Evolutionary conservation across 2,329 filamentous ascomycete genomes (phyloP).

Genomic region (Pseudovirgaria hyperparasitica): DNA sequence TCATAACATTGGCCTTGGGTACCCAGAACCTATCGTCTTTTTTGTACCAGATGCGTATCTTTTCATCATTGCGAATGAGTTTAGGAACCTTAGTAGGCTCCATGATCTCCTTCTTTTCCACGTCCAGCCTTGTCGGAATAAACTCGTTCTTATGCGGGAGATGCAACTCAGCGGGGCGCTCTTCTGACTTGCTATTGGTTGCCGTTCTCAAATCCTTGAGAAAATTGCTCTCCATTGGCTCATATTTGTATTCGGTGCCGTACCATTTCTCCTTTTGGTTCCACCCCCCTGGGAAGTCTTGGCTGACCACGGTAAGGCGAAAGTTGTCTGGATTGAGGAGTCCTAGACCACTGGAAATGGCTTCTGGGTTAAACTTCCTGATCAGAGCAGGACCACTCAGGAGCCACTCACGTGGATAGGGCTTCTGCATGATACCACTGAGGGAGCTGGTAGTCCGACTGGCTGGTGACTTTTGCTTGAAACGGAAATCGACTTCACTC

Average conservation of each 20-base stretch:
- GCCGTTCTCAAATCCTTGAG: conserved; percentile 58
- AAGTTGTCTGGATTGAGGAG: conserved; percentile 82
- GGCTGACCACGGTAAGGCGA: conserved; percentile 68
- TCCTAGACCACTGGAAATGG: conserved; percentile 60
- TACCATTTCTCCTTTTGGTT: conserved; percentile 93
- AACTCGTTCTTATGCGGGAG: conserved; percentile 92
- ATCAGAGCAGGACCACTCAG: conserved; percentile 68
- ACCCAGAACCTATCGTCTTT: conserved; percentile 99
- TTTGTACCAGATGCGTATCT: conserved; percentile 86
- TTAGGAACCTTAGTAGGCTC: conserved; percentile 62
- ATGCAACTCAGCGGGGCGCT: conserved; percentile 59
- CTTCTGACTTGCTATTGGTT: conserved; percentile 40
- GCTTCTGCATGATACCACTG: conserved; percentile 83
- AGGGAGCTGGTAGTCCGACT: conserved; percentile 79
- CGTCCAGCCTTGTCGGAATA: conserved; percentile 82
- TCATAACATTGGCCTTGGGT: conserved; percentile 77
- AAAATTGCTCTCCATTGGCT: conserved; percentile 67
- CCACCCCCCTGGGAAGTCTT: conserved; percentile 74
- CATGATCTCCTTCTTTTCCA: conserved; percentile 84
- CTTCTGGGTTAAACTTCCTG: conserved; percentile 65
- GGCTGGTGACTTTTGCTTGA: conserved; percentile 82
- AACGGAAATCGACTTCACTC: conserved; percentile 88
- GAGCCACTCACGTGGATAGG: conserved; percentile 73
- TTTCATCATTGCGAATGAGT: conserved; percentile 71
- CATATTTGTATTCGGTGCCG: conserved; percentile 80